Percentiles rank a stretch among this genome's conserved stretches.
Evolutionary conservation across 257 asterid genomes (phyloP).

Genomic region (Craterostigma plantagineum): DNA sequence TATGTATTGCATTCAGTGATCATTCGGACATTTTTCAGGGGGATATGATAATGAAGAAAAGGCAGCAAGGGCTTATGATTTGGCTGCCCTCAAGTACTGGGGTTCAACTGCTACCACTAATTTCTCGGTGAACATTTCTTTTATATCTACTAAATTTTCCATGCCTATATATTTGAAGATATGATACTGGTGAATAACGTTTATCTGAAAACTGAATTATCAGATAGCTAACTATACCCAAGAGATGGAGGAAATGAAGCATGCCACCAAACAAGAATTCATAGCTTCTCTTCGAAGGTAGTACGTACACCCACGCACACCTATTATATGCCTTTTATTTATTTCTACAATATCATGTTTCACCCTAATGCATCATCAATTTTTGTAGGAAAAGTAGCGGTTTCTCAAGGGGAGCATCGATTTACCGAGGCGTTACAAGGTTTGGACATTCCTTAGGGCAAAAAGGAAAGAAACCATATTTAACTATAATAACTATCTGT

Average conservation of each 20-base stretch:
- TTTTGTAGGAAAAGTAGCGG: constrained; percentile 70
- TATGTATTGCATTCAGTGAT: constrained; percentile 1
- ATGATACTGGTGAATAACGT: background rate
- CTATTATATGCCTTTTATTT: background rate
- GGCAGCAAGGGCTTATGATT: constrained; percentile 83
- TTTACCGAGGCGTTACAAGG: constrained; percentile 89
- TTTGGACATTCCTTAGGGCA: constrained; percentile 2
- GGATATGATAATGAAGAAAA: constrained; percentile 91
- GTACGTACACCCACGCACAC: background rate
- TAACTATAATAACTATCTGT: background rate
- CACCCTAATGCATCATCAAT: background rate
- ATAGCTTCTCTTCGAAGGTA: constrained; percentile 89
- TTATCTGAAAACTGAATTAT: background rate
- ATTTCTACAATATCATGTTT: too few species aligned
- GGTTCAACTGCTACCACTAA: constrained; percentile 88
- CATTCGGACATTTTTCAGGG: constrained; percentile 22
- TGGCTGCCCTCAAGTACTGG: constrained; percentile 94
- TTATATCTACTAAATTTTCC: background rate
- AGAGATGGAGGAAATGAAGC: constrained; percentile 82
- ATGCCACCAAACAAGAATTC: constrained; percentile 68
- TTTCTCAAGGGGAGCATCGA: constrained; percentile 83
- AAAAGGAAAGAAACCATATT: background rate
- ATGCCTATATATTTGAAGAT: background rate
- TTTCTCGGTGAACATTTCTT: constrained; percentile 34
- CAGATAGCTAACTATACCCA: constrained; percentile 52